These are phyloP conservation scores for Sporothrix mexicana DNA, from an alignment of 2,329 filamentous ascomycete genomes.

Conservation along the genomic window DNA sequence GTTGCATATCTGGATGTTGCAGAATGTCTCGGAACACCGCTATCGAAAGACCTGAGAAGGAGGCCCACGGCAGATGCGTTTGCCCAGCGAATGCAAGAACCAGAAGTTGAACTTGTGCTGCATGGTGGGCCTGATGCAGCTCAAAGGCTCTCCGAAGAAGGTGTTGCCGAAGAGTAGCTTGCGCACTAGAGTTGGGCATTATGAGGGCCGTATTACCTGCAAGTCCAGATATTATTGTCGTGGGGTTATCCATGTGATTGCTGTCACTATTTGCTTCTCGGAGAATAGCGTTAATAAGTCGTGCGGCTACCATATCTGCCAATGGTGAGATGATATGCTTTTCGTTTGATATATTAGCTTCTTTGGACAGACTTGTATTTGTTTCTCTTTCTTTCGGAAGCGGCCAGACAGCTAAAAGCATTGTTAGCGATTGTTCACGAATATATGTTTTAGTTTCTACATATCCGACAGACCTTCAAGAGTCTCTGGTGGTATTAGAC, in stretches of 20 bases:
- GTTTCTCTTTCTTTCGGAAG: slow-evolving; percentile 5
- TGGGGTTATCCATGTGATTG: slow-evolving; percentile 4
- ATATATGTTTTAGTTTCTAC: not conserved
- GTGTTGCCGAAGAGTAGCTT: not conserved
- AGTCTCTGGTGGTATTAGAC: not conserved
- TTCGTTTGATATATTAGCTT: not conserved
- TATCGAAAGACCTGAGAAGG: not conserved
- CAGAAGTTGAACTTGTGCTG: not conserved
- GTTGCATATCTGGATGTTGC: not conserved
- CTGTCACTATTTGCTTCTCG: not conserved
- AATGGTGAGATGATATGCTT: slow-evolving; percentile 2
- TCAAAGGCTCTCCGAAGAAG: not conserved
- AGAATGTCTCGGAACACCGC: not conserved
- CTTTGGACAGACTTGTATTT: not conserved
- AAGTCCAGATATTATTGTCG: slow-evolving; percentile 2
- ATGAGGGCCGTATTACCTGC: not conserved
- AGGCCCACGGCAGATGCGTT: not conserved
- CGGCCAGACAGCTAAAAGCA: slow-evolving; percentile 7
- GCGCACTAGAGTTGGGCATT: not conserved
- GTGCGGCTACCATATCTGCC: slow-evolving; percentile 1
- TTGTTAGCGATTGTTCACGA: not conserved
- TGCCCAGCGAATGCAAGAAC: not conserved
- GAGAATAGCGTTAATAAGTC: slow-evolving; percentile 1
- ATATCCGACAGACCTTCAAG: slow-evolving; percentile 1
- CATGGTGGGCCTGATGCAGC: not conserved